phyloP scores from a whole-genome alignment of 805 yeast genomes.

The Nematodospora valgi region DNA sequence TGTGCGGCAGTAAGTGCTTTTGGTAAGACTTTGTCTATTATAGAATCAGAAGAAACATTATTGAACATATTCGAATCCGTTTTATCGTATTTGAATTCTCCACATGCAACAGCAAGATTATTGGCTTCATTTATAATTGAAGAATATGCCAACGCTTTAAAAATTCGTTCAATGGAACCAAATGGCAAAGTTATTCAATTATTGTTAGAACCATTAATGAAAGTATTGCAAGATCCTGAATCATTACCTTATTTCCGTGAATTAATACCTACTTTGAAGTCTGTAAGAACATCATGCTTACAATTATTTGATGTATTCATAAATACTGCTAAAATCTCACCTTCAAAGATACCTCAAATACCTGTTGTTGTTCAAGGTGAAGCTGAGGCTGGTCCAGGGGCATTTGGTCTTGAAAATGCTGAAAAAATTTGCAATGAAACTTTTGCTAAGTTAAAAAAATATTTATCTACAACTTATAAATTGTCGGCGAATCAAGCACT shows the following conservation, averaged over 20 bases:
- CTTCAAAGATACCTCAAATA: slow-evolving; percentile 69
- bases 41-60: slow-evolving; percentile 38
- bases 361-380: slow-evolving; percentile 95
- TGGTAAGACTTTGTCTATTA: slow-evolving; percentile 60
- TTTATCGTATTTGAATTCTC: slow-evolving; percentile 44
- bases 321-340: slow-evolving; percentile 70
- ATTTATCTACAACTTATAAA: slow-evolving; percentile 65
- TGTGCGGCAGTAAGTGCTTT: slow-evolving; percentile 71
- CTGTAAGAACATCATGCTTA: slow-evolving; percentile 83
- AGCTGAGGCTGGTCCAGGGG: slow-evolving; percentile 88
- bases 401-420: slow-evolving; percentile 79
- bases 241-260: slow-evolving; percentile 67
- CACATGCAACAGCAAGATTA: slow-evolving; percentile 77
- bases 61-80: slow-evolving; percentile 35
- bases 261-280: slow-evolving; percentile 78
- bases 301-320: slow-evolving; percentile 76
- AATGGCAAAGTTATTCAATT: slow-evolving; percentile 16
- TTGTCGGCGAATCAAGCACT: slow-evolving; percentile 68
- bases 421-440: slow-evolving; percentile 61
- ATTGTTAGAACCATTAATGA: slow-evolving; percentile 26
- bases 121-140: slow-evolving; percentile 66
- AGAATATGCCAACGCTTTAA: slow-evolving; percentile 51
- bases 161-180: slow-evolving; percentile 12
- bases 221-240: slow-evolving; percentile 40
- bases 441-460: slow-evolving; percentile 60